Percentiles rank a stretch among this genome's conserved stretches.
These are phyloP conservation scores for Capsella rubella DNA, from an alignment of 441 rosid species.

Conservation along the genomic window DNA sequence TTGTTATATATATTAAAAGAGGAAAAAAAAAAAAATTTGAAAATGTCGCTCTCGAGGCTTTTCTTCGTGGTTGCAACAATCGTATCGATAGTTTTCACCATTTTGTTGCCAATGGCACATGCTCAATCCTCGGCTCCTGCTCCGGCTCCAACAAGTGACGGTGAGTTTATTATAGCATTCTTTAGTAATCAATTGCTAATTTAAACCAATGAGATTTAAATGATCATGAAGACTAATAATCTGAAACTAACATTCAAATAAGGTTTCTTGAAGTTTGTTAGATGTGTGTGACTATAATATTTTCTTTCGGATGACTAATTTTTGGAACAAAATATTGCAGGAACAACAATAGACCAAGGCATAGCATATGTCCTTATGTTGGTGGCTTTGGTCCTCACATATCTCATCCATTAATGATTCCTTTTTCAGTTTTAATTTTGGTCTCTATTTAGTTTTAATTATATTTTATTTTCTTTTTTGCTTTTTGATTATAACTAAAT, in stretches of 20 bases:
- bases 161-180: slow-evolving; percentile 44
- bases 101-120: slow-evolving; percentile 56
- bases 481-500: slow-evolving; percentile 28
- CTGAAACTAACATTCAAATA: neutral
- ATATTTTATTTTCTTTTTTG: neutral
- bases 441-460: slow-evolving; percentile 41
- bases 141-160: slow-evolving; percentile 83
- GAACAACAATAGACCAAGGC: slow-evolving; percentile 74
- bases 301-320: neutral
- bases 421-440: slow-evolving; percentile 13
- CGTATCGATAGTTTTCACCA: slow-evolving; percentile 48
- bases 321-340: slow-evolving; percentile 45
- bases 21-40: neutral
- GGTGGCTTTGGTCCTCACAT: slow-evolving; percentile 73
- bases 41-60: slow-evolving; percentile 61
- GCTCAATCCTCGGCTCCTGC: slow-evolving; percentile 75
- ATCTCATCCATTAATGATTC: slow-evolving; percentile 56
- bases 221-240: neutral
- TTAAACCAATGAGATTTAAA: neutral
- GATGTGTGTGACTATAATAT: too few relatives aligned
- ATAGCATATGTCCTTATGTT: slow-evolving; percentile 69
- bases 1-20: slow-evolving; percentile 9
- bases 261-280: neutral
- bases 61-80: slow-evolving; percentile 46
- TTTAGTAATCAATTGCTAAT: slow-evolving; percentile 7